Evolutionary conservation across 2,329 filamentous ascomycete species (phyloP).

Genomic region (Fusarium armeniacum): DNA sequence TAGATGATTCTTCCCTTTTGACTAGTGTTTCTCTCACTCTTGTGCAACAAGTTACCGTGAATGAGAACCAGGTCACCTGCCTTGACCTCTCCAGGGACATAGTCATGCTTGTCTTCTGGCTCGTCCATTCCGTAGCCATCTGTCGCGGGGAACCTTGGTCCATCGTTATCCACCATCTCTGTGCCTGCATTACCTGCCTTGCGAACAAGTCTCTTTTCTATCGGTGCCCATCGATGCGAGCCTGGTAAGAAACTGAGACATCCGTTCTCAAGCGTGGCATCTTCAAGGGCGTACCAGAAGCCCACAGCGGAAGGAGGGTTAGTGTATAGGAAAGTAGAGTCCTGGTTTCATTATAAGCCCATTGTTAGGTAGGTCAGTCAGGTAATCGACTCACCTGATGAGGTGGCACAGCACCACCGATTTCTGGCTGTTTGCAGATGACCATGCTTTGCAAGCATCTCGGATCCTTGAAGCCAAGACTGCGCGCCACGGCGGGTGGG

Average conservation of each 20-base stretch:
- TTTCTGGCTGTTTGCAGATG: conserved; percentile 98
- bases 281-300: conserved; percentile 98
- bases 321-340: conserved; percentile 93
- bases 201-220: conserved; percentile 82
- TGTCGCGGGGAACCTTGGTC: conserved; percentile 72
- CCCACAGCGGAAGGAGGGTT: conserved; percentile 89
- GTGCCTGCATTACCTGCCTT: conserved; percentile 68
- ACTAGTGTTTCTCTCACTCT: conserved; percentile 93
- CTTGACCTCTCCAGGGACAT: conserved; percentile 88
- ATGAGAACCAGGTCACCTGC: conserved; percentile 93
- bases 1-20: conserved; percentile 92
- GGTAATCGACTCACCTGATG: conserved; percentile 71
- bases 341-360: conserved; percentile 65
- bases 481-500: conserved; percentile 75
- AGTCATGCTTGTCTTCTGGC: conserved; percentile 60
- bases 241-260: conserved; percentile 89
- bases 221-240: conserved; percentile 79
- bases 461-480: conserved; percentile 82
- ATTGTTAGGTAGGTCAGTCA: fast-evolving
- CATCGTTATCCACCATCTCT: conserved; percentile 79
- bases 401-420: conserved; percentile 89
- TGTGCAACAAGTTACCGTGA: conserved; percentile 94
- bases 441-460: conserved; percentile 92
- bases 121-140: conserved; percentile 63
- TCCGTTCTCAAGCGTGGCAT: conserved; percentile 87